Percentiles rank a stretch among this genome's conserved stretches.
These are phyloP conservation scores for Heterobasidion parviporum DNA, from an alignment of 1,284 basidiomycete species.

Conservation along the genomic window DNA sequence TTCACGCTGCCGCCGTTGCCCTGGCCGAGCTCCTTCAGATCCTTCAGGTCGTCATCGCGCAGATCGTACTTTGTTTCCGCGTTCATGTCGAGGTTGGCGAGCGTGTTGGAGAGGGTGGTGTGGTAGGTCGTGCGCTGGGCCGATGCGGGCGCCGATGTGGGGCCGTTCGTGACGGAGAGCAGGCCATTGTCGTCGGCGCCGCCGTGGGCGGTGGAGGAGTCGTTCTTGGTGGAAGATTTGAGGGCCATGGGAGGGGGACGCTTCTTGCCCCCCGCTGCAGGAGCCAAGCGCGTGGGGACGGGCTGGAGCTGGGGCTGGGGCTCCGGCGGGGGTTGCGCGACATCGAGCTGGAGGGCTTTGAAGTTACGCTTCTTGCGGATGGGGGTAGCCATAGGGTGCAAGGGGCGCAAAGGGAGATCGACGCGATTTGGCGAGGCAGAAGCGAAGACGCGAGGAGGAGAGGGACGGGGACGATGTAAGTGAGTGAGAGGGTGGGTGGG, in stretches of 20 bases:
- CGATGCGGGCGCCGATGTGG: constrained; percentile 29
- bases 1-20: constrained; percentile 98
- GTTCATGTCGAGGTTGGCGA: constrained; percentile 69
- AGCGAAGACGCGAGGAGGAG: neutral
- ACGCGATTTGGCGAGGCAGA: neutral
- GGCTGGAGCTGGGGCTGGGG: constrained; percentile 30
- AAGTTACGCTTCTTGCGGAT: constrained; percentile 78
- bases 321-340: constrained; percentile 33
- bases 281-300: constrained; percentile 27
- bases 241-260: constrained; percentile 58
- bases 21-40: constrained; percentile 84
- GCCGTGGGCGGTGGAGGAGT: constrained; percentile 27
- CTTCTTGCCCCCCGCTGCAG: constrained; percentile 36
- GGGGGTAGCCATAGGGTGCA: constrained; percentile 17
- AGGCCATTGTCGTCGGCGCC: constrained; percentile 25
- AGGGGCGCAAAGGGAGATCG: neutral
- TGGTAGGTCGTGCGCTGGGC: constrained; percentile 57
- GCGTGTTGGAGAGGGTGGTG: constrained; percentile 62
- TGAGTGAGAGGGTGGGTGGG: neutral
- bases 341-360: constrained; percentile 64
- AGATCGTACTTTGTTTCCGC: constrained; percentile 72
- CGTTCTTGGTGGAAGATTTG: constrained; percentile 28
- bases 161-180: constrained; percentile 26
- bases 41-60: constrained; percentile 75
- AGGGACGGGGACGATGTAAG: neutral